Base-by-base conservation (phyloP, 495 filamentous ascomycete species). In the Penicillium bialowiezense region DNA sequence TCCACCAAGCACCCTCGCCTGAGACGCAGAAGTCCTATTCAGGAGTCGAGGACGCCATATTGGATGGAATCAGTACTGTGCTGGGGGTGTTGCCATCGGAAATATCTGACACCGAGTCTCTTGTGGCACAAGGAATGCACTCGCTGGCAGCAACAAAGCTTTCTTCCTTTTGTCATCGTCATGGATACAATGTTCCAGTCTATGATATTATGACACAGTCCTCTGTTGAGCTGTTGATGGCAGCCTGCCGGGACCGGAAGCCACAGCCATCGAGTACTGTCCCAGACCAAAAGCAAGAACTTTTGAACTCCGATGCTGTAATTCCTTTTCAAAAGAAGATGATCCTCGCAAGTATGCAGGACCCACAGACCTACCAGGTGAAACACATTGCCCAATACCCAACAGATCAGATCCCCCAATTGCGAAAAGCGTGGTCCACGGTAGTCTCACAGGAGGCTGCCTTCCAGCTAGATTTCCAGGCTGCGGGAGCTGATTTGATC, bases 391-490 rank as follows among this genome's bases (percentile, higher is more conserved):
- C 42, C 10, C 28, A 34, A 18, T 44, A 44, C 45, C 17, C 23
- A 23, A 41, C 37, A 43, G 52, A n/a, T 42, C 23, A 21, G 44
- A 53, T 44, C 13, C 14, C 24, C 15, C 35, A 9, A 13, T n/a
- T 61, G 13, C 44, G 43, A 31, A 35, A 48, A 13, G 55, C 56
- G 15, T 61, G 58, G 58, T 54, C 34, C 17, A 9, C 14, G 1
- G 50, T 60, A 2, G 29, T 53, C 18, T 39, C 37, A 9, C 26
- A 8, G 19, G 55, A 54, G 39, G 46, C 47, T n/a, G 55, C 58
- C 5, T 60, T 60, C 28, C 49, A 35, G n/a, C n/a, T n/a, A n/a
- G n/a, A n/a, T n/a, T n/a, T n/a, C n/a, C n/a, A n/a, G n/a, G n/a
- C n/a, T n/a, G n/a, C n/a, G n/a, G n/a, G n/a, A n/a, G n/a, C n/a